phyloP scores from a whole-genome alignment of 495 filamentous ascomycete species.

The Hypoxylon crocopeplum region DNA sequence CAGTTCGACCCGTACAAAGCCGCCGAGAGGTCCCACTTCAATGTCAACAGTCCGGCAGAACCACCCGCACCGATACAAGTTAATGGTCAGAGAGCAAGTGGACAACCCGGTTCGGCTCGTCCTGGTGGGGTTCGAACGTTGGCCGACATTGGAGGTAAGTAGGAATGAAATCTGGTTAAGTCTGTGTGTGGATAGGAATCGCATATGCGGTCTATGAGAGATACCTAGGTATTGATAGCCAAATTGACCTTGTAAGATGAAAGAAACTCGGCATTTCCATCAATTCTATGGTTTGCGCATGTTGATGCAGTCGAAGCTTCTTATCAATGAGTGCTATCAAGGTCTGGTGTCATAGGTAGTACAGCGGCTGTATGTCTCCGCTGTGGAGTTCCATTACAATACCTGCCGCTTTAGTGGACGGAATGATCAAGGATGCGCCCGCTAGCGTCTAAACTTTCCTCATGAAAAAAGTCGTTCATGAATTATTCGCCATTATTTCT shows the following conservation, averaged over 20 bases:
- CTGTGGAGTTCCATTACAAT: constrained; percentile 22
- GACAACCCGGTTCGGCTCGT: constrained; percentile 35
- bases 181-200: too few species aligned
- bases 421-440: not conserved
- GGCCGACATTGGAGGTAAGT: constrained; percentile 43
- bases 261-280: too few species aligned
- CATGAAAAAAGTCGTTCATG: too few species aligned
- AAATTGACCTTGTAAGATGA: too few species aligned
- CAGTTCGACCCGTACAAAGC: constrained; percentile 71
- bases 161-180: not conserved
- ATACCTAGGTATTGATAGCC: too few species aligned
- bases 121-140: constrained; percentile 51
- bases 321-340: not conserved
- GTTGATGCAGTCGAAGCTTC: too few species aligned
- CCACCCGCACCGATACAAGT: constrained; percentile 20
- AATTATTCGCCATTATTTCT: constrained; percentile 8
- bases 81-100: constrained; percentile 27
- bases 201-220: too few species aligned
- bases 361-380: not conserved
- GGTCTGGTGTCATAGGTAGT: not conserved
- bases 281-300: too few species aligned
- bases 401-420: constrained; percentile 21
- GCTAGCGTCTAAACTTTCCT: constrained; percentile 25
- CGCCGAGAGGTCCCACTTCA: constrained; percentile 69
- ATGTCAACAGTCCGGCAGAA: constrained; percentile 52